Evolutionary conservation across 495 filamentous ascomycete species (phyloP), one percentile per base, ranked within the genome.

Genomic region (Penicillium coffeae): DNA sequence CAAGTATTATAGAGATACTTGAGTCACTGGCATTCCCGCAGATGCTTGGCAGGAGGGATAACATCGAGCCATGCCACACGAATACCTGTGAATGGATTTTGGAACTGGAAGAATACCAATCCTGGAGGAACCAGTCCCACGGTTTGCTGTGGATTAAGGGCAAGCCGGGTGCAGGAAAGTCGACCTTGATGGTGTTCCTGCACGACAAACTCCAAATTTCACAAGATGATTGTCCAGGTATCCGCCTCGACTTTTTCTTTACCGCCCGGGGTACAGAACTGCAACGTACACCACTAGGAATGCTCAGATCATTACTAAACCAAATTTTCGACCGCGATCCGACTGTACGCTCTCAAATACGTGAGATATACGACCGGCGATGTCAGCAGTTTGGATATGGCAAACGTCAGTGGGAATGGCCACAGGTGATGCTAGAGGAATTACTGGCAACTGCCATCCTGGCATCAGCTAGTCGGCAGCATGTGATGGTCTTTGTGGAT

Each of bases 21-120:
- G 14, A 20, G 45, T 58, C 50, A 15, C 50, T 53, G 7, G 41
- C 50, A 38, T 58, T 58, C 22, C 45, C 54, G 14, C 33, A 50
- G 30, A 58, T 58, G 54, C 21, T 38, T 7, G 37, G 48, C 13
- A 36, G 50, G 10, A 48, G 46, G 10, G 42, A 50, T 7, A 35
- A 50, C 14, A 52, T 65, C 36, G 50, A 54, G 42, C 27, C 21
- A 8, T 51, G 55, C 14, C 63, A 71, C 38, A 40, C 47, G 5
- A 61, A 54, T 50, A 69, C 70, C 16, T 73, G 65, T 50, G 39
- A 52, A 34, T 75, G 70, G 70, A 52, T 76, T 19, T 53, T 69
- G 9, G 15, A 50, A 38, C 52, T 69, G n/a, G 32, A 54, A 3
- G 40, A 50, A 14, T 77, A 64, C 41, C 51, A 44, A 1, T 47